Conservation (phyloP, 768 basidiomycete genomes). For the Psilocybe azurescens region DNA sequence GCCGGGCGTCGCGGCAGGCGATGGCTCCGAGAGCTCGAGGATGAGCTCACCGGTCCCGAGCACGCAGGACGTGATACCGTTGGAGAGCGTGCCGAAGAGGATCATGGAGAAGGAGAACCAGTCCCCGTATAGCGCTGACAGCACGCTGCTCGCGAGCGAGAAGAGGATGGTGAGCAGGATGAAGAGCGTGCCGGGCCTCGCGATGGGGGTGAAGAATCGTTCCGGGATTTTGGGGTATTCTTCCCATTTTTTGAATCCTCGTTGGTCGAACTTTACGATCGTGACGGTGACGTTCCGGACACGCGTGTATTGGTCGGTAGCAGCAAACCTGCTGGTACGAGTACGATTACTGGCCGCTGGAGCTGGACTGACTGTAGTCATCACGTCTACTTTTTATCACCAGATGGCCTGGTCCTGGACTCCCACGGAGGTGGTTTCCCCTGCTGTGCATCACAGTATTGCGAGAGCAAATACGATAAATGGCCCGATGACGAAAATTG, state of each 20-base stretch:
- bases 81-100: slow-evolving; percentile 11
- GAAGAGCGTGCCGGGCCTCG: not conserved
- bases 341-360: not conserved
- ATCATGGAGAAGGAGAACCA: slow-evolving; percentile 21
- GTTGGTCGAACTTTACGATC: not conserved
- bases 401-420: not conserved
- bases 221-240: not conserved
- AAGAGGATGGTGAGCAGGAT: slow-evolving; percentile 8
- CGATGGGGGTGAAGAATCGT: not conserved
- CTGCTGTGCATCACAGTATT: not conserved
- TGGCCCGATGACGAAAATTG: slow-evolving; percentile 8
- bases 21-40: slow-evolving; percentile 8
- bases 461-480: slow-evolving; percentile 9
- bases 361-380: not conserved
- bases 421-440: not conserved
- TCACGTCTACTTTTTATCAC: not conserved
- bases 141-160: slow-evolving; percentile 3
- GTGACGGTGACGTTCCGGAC: slow-evolving; percentile 2
- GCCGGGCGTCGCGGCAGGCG: slow-evolving; percentile 8
- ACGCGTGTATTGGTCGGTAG: not conserved
- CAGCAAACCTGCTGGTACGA: not conserved
- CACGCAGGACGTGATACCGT: slow-evolving; percentile 11
- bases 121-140: slow-evolving; percentile 12
- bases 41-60: slow-evolving; percentile 14
- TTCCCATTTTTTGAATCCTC: not conserved